Percentiles rank a stretch among this genome's conserved stretches.
Conservation (phyloP, 768 basidiomycete species). For the Lactarius akahatsu region DNA sequence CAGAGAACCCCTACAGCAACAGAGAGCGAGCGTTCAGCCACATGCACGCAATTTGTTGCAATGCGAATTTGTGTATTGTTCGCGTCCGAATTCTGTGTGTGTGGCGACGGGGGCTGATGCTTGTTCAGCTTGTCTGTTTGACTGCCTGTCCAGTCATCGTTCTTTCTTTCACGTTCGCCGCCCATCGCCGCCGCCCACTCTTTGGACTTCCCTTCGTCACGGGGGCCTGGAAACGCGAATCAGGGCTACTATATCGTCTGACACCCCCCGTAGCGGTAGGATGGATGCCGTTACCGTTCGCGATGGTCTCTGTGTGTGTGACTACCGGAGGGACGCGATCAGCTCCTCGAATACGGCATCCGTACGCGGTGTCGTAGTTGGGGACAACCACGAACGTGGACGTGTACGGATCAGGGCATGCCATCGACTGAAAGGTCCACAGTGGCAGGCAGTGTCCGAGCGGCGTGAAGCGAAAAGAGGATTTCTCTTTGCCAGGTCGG, state of each 20-base stretch:
- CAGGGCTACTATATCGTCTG: background rate
- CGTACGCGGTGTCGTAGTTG: constrained; percentile 1
- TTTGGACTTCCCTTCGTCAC: background rate
- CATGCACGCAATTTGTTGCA: background rate
- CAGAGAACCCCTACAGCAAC: background rate
- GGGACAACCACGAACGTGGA: background rate
- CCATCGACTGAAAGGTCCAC: background rate
- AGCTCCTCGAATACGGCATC: too few relatives aligned
- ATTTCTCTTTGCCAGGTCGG: background rate
- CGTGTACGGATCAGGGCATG: background rate
- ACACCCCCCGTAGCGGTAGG: background rate
- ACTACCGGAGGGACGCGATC: too few relatives aligned
- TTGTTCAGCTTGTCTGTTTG: background rate
- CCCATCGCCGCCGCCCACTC: background rate
- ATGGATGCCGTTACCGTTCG: background rate
- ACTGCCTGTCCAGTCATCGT: background rate
- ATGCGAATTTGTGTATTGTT: background rate
- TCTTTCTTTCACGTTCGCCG: background rate
- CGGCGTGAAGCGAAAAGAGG: constrained; percentile 6
- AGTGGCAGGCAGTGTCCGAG: background rate
- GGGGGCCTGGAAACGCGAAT: constrained; percentile 3
- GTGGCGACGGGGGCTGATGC: background rate
- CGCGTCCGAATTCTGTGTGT: background rate
- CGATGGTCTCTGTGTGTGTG: background rate
- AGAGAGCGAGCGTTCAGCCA: background rate